These are phyloP conservation scores for Dissophora ornata DNA, from an alignment of 192 early-diverging fungal species.

Conservation along the genomic window DNA sequence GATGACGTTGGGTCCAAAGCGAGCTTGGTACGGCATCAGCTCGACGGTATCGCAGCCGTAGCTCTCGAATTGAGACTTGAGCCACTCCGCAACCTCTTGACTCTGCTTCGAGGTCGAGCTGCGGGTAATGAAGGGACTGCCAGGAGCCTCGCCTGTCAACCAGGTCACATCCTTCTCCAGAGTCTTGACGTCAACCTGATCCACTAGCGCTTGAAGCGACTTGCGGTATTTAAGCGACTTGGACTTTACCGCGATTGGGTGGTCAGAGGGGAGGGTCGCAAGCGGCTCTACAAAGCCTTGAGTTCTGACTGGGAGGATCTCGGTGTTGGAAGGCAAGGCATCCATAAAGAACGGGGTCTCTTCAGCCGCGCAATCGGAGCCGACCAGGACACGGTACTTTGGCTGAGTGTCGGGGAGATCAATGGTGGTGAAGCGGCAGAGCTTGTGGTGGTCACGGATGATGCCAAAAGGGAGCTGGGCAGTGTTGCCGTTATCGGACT, in stretches of 20 bases:
- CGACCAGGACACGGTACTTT: slow-evolving; percentile 28
- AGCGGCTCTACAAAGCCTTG: slow-evolving; percentile 35
- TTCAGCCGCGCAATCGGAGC: slow-evolving; percentile 34
- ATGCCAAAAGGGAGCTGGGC: slow-evolving; percentile 15
- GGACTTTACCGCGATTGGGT: slow-evolving; percentile 44
- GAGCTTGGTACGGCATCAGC: slow-evolving; percentile 40
- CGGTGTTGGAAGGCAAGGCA: slow-evolving; percentile 42
- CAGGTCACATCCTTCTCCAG: slow-evolving; percentile 58
- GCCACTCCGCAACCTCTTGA: slow-evolving; percentile 49
- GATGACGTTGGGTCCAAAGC: slow-evolving; percentile 59
- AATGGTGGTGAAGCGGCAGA: slow-evolving; percentile 35
- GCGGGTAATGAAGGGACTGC: slow-evolving; percentile 48
- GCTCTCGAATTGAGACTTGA: slow-evolving; percentile 51
- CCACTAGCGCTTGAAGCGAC: slow-evolving; percentile 39
- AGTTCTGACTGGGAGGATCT: slow-evolving; percentile 45
- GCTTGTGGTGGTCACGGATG: slow-evolving; percentile 31
- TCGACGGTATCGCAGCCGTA: slow-evolving; percentile 56
- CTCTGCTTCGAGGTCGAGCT: slow-evolving; percentile 50
- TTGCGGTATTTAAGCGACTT: slow-evolving; percentile 38
- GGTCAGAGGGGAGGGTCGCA: slow-evolving; percentile 27
- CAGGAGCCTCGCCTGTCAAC: slow-evolving; percentile 53
- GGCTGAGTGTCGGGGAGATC: slow-evolving; percentile 31
- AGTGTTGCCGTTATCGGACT: not conserved
- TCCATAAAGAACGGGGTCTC: slow-evolving; percentile 37
- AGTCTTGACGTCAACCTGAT: slow-evolving; percentile 43